phyloP scores from a whole-genome alignment of 768 basidiomycete species.

The Phanerodontia chrysosporium region DNA sequence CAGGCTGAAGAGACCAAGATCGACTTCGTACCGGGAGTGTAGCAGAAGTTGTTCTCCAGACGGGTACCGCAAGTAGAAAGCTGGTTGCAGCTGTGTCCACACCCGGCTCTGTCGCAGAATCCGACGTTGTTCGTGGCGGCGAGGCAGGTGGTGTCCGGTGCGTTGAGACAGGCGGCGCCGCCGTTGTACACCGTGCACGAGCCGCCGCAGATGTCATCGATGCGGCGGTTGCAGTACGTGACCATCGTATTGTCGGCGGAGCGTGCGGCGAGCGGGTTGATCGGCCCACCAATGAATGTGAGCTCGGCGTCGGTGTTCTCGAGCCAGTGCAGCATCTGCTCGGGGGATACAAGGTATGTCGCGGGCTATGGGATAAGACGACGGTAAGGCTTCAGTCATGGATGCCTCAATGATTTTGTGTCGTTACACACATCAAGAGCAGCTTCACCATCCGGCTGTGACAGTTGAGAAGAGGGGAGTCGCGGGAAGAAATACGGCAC shows the following conservation, averaged over 20 bases:
- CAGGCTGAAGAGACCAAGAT: constrained; percentile 15
- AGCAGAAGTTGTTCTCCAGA: constrained; percentile 27
- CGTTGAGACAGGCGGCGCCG: constrained; percentile 22
- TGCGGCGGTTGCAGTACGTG: constrained; percentile 25
- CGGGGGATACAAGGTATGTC: background rate
- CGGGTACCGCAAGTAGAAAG: constrained; percentile 21
- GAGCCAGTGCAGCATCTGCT: constrained; percentile 12
- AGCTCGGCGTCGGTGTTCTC: constrained; percentile 18
- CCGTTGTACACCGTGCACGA: constrained; percentile 31
- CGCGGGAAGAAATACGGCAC: too few species aligned
- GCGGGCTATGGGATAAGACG: too few species aligned
- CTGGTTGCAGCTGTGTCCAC: constrained; percentile 24
- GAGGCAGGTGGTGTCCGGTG: constrained; percentile 29
- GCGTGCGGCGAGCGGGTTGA: constrained; percentile 15
- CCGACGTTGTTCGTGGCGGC: constrained; percentile 26
- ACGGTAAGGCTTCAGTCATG: too few species aligned
- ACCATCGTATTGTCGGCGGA: constrained; percentile 21
- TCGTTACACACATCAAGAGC: too few species aligned
- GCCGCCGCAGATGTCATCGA: constrained; percentile 25
- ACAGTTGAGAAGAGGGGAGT: too few species aligned
- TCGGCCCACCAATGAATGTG: constrained; percentile 20
- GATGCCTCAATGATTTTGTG: too few species aligned
- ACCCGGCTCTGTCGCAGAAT: constrained; percentile 24
- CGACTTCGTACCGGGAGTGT: constrained; percentile 27
- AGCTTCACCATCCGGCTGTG: too few species aligned